phyloP scores from a whole-genome alignment of 2,329 filamentous ascomycete species.

The Cladosporium cucumerinum region DNA sequence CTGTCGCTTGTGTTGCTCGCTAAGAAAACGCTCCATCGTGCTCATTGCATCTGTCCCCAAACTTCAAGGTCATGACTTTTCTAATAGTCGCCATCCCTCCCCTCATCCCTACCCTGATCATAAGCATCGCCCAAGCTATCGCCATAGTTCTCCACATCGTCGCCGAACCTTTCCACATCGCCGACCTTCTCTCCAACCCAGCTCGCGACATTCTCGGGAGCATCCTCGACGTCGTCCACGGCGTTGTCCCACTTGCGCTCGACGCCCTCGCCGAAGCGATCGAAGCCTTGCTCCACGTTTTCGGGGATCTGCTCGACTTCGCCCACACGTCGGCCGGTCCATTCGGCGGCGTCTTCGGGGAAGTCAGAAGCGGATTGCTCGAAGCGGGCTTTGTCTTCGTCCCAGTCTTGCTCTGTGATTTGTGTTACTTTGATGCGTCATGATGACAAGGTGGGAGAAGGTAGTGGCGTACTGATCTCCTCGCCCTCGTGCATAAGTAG shows the following conservation, averaged over 20 bases:
- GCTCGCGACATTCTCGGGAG: constrained; percentile 35
- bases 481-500: constrained; percentile 46
- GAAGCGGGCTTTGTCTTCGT: constrained; percentile 19
- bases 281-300: constrained; percentile 33
- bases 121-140: constrained; percentile 43
- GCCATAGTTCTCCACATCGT: constrained; percentile 39
- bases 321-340: constrained; percentile 26
- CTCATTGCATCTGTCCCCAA: no score
- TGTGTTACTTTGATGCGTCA: neutral
- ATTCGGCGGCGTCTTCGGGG: constrained; percentile 41
- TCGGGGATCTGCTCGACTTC: constrained; percentile 41
- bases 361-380: constrained; percentile 39
- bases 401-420: constrained; percentile 18
- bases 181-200: constrained; percentile 43
- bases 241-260: constrained; percentile 34
- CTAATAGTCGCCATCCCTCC: constrained; percentile 21
- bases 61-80: neutral
- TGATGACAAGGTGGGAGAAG: neutral
- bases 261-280: constrained; percentile 34
- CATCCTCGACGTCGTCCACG: constrained; percentile 35
- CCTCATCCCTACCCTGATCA: constrained; percentile 40
- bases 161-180: constrained; percentile 43
- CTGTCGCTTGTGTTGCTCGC: neutral
- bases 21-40: neutral
- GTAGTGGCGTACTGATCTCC: constrained; percentile 36